Conservation (phyloP, 768 basidiomycete species). For the Rhodotorula diobovata region DNA sequence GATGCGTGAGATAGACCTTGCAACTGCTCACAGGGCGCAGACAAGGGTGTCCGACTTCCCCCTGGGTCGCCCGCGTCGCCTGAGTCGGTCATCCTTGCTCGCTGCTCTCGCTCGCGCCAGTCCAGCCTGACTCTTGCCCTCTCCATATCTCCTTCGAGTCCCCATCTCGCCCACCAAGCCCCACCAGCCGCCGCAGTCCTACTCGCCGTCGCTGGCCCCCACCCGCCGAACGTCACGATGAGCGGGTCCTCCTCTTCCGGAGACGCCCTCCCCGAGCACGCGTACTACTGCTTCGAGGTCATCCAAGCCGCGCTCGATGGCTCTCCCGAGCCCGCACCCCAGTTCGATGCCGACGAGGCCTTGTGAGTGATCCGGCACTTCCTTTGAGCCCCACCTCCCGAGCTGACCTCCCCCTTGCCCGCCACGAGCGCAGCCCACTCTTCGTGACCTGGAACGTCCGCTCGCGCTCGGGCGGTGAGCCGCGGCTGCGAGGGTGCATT, state of each 20-base stretch:
- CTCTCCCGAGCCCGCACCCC: slow-evolving; percentile 35
- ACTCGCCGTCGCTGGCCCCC: neutral
- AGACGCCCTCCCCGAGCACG: slow-evolving; percentile 43
- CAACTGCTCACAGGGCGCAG: no score
- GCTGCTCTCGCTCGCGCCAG: no score
- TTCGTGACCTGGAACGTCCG: slow-evolving; percentile 95
- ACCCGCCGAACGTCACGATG: neutral
- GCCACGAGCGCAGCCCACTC: slow-evolving; percentile 60
- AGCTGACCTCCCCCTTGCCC: slow-evolving; percentile 15
- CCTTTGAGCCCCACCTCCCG: slow-evolving; percentile 1
- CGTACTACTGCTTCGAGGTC: slow-evolving; percentile 50
- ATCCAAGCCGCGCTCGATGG: slow-evolving; percentile 50
- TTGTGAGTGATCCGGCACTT: slow-evolving; percentile 58
- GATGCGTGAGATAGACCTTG: no score
- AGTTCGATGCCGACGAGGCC: slow-evolving; percentile 57
- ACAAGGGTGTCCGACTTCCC: no score
- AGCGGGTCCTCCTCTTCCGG: neutral
- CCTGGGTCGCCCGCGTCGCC: no score
- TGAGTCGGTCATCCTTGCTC: no score
- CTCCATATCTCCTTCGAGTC: no score
- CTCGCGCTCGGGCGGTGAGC: slow-evolving; percentile 56
- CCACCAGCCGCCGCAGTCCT: no score
- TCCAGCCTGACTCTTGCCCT: no score
- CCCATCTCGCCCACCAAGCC: no score
- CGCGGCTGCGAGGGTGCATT: slow-evolving; percentile 83